phyloP scores from a whole-genome alignment of 257 asterid genomes.

The Nicotiana knightiana region DNA sequence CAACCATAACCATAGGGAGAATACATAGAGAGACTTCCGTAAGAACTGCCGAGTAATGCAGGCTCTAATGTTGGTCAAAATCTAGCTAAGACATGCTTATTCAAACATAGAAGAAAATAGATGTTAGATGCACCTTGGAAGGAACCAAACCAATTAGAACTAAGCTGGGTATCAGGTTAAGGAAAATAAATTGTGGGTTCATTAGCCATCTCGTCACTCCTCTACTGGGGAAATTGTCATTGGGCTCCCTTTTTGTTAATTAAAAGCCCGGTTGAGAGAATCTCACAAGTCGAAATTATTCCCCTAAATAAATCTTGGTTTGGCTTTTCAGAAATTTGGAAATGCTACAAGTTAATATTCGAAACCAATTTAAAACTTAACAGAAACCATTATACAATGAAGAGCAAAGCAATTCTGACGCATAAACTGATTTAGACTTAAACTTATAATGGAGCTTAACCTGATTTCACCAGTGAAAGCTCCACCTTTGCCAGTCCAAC shows the following conservation, averaged over 20 bases:
- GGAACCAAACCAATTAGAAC: neutral
- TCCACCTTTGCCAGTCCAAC: constrained; percentile 98
- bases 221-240: neutral
- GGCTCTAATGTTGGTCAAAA: neutral
- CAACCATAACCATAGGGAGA: neutral
- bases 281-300: no score
- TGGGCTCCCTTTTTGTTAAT: no score
- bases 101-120: neutral
- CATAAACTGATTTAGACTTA: neutral
- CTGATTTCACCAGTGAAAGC: constrained; percentile 99
- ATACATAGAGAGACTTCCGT: neutral
- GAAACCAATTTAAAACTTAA: neutral
- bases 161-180: neutral
- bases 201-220: neutral
- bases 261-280: no score
- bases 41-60: neutral
- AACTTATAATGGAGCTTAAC: constrained; percentile 18
- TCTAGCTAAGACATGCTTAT: neutral
- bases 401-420: neutral
- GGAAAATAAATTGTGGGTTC: neutral
- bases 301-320: neutral
- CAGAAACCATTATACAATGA: neutral
- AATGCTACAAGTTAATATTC: neutral
- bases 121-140: neutral
- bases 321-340: neutral